A percentile compares a stretch with the other conserved stretches of the same genome.
Conservation (phyloP, 2,329 filamentous ascomycete genomes). For the Cytospora piceicola region DNA sequence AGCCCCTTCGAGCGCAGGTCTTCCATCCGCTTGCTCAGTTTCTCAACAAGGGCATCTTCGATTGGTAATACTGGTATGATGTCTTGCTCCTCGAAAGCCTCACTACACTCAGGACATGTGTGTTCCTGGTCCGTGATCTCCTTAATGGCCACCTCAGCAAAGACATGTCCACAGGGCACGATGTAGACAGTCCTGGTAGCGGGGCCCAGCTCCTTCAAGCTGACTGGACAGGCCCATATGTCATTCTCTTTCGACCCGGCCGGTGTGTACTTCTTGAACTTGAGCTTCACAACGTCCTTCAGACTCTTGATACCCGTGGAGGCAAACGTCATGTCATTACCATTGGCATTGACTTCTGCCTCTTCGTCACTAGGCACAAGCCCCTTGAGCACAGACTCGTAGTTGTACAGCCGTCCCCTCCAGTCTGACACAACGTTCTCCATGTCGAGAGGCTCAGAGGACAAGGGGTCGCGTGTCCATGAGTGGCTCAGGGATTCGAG, state of each 20-base stretch:
- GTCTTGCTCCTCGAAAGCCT: conserved; percentile 72
- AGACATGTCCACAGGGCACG: conserved; percentile 94
- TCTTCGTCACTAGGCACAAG: conserved; percentile 65
- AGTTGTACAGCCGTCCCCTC: conserved; percentile 84
- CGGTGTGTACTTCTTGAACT: conserved; percentile 60
- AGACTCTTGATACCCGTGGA: conserved; percentile 73
- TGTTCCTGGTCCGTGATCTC: conserved; percentile 66
- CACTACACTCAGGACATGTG: conserved; percentile 72
- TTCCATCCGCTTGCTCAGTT: conserved; percentile 67
- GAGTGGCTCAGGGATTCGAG: conserved; percentile 83
- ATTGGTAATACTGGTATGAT: conserved; percentile 81
- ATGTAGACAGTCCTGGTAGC: conserved; percentile 82
- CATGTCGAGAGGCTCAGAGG: conserved; percentile 69
- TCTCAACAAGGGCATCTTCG: conserved; percentile 69
- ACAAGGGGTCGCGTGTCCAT: conserved; percentile 89
- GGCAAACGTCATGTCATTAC: conserved; percentile 46
- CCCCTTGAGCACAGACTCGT: conserved; percentile 78
- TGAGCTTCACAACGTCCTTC: conserved; percentile 85
- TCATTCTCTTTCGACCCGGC: conserved; percentile 52
- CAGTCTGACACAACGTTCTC: conserved; percentile 83
- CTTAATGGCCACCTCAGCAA: conserved; percentile 82
- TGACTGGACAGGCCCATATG: conserved; percentile 83
- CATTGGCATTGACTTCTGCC: conserved; percentile 54
- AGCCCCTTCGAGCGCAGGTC: conserved; percentile 73
- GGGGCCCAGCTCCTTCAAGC: conserved; percentile 82